Evolutionary conservation across 768 basidiomycete species (phyloP).

Genomic region (Rhizopogon roseolus): DNA sequence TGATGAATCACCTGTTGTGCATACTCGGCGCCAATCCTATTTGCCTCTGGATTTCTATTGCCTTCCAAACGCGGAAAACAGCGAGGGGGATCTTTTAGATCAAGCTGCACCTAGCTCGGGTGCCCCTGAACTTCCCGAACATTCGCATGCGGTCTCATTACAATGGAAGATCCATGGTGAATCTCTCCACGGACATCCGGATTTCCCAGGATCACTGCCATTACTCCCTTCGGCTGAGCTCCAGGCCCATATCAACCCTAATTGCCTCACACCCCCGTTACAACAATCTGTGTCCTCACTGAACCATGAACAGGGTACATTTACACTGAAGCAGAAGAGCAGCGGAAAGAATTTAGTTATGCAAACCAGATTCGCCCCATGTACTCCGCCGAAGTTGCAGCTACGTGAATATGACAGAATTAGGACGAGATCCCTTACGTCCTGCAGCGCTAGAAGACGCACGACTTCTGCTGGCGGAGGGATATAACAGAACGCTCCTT

Average conservation of each 20-base stretch:
- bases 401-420: conserved; percentile 18
- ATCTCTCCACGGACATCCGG: conserved; percentile 21
- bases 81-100: conserved; percentile 6
- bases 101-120: not conserved
- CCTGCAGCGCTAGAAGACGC: conserved; percentile 23
- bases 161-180: conserved; percentile 1
- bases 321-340: not conserved
- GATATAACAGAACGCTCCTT: conserved; percentile 13
- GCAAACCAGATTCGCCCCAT: conserved; percentile 11
- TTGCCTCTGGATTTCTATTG: conserved; percentile 5
- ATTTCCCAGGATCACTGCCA: conserved; percentile 18
- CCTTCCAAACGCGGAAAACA: conserved; percentile 6
- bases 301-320: not conserved
- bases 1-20: conserved; percentile 25
- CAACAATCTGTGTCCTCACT: not conserved
- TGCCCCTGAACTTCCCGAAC: conserved; percentile 2
- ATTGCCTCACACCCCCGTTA: not conserved
- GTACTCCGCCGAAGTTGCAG: conserved; percentile 14
- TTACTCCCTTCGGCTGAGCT: conserved; percentile 1
- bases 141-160: conserved; percentile 1
- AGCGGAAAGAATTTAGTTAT: conserved; percentile 10
- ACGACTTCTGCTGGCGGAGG: conserved; percentile 29
- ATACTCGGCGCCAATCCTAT: conserved; percentile 8
- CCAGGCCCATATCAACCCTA: not conserved
- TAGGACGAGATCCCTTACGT: conserved; percentile 16